Percentiles rank a stretch among this genome's conserved stretches.
Conservation (phyloP, 192 early-diverging fungal species). For the Helicostylum pulchrum region DNA sequence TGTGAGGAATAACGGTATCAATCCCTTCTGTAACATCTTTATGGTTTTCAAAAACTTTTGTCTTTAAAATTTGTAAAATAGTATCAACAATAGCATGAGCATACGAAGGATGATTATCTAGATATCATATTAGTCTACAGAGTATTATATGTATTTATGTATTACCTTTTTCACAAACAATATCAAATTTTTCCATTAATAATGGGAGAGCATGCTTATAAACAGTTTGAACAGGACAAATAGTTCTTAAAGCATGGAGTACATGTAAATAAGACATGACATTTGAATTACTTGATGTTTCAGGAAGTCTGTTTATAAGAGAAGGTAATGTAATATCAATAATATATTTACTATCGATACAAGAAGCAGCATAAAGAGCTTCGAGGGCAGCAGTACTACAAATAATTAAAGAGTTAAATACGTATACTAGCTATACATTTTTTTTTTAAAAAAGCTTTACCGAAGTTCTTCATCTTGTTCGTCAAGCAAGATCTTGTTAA, state of each 20-base stretch:
- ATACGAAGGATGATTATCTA: conserved; percentile 39
- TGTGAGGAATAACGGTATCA: conserved; percentile 34
- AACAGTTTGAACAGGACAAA: conserved; percentile 44
- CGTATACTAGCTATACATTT: neutral
- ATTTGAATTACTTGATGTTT: conserved; percentile 33
- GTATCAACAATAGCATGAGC: conserved; percentile 44
- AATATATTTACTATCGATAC: conserved; percentile 42
- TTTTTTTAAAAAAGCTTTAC: conserved; percentile 31
- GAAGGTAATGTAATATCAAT: conserved; percentile 51
- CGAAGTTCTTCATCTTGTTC: conserved; percentile 49
- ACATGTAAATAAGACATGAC: conserved; percentile 36
- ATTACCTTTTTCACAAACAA: conserved; percentile 23
- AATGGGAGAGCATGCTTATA: conserved; percentile 42
- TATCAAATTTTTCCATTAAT: conserved; percentile 52
- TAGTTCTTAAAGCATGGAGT: conserved; percentile 42
- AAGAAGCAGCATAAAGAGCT: conserved; percentile 42
- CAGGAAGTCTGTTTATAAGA: conserved; percentile 52
- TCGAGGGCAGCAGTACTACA: conserved; percentile 48
- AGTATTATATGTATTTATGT: neutral
- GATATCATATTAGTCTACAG: neutral
- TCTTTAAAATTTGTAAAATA: conserved; percentile 39
- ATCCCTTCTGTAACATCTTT: conserved; percentile 42
- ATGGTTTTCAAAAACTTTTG: conserved; percentile 34
- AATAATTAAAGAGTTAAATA: neutral
- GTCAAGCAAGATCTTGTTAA: conserved; percentile 46